These are phyloP conservation scores for Saccharomyces mikatae DNA, from an alignment of 805 yeast species.

Conservation along the genomic window DNA sequence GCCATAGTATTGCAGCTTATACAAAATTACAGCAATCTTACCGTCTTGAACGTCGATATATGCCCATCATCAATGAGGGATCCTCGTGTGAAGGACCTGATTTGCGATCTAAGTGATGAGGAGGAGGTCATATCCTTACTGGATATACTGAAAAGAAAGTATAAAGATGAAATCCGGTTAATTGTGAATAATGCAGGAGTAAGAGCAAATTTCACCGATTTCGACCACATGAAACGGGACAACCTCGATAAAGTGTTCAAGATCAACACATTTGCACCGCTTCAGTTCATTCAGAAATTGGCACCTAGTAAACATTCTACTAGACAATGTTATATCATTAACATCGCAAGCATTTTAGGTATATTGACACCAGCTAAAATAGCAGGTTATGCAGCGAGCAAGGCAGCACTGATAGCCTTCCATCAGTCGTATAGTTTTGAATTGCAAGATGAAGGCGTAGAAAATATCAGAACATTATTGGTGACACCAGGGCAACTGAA, in stretches of 20 bases:
- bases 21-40: slow-evolving; percentile 13
- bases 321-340: slow-evolving; percentile 64
- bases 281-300: slow-evolving; percentile 57
- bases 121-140: not conserved
- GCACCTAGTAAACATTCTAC: slow-evolving; percentile 45
- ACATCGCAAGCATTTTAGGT: slow-evolving; percentile 74
- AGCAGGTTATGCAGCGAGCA: slow-evolving; percentile 78
- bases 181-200: slow-evolving; percentile 82
- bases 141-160: slow-evolving; percentile 31
- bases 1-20: slow-evolving; percentile 19
- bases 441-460: slow-evolving; percentile 37
- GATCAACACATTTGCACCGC: slow-evolving; percentile 59
- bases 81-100: not conserved
- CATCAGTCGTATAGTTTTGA: slow-evolving; percentile 80
- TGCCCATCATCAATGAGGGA: not conserved
- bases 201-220: slow-evolving; percentile 41
- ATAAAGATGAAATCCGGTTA: slow-evolving; percentile 49
- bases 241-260: slow-evolving; percentile 52
- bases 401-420: slow-evolving; percentile 73
- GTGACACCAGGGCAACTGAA: slow-evolving; percentile 80
- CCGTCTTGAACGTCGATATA: slow-evolving; percentile 24
- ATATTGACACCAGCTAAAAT: slow-evolving; percentile 69
- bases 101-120: not conserved
- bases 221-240: slow-evolving; percentile 41
- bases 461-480: slow-evolving; percentile 60